These are phyloP conservation scores for Termitomyces sp. DNA, from an alignment of 768 basidiomycete species.

Conservation along the genomic window DNA sequence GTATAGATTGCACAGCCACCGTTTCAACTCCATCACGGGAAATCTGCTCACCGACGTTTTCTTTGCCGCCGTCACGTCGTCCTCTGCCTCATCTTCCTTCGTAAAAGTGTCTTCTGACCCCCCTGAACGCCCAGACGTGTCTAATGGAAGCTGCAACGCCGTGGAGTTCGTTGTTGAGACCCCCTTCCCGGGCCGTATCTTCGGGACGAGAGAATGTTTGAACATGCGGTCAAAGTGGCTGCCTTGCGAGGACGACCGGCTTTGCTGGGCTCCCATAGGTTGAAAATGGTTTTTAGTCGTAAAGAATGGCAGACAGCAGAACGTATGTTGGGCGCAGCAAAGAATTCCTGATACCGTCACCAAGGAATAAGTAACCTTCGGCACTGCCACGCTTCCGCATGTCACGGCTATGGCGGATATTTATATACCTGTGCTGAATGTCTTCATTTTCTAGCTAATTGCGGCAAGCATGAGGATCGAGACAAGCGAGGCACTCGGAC, in stretches of 20 bases:
- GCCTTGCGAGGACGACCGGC: constrained; percentile 20
- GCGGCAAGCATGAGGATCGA: constrained; percentile 8
- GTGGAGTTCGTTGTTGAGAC: constrained; percentile 7
- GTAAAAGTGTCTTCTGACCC: neutral
- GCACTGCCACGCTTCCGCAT: constrained; percentile 9
- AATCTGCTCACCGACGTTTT: constrained; percentile 8
- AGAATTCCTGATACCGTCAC: neutral
- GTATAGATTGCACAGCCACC: constrained; percentile 20
- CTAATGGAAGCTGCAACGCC: neutral
- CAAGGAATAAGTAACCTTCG: neutral
- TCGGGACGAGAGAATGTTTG: constrained; percentile 14
- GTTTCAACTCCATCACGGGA: constrained; percentile 8
- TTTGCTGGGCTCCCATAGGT: constrained; percentile 34
- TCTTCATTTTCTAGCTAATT: constrained; percentile 1
- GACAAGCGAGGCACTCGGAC: neutral
- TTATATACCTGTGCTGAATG: neutral
- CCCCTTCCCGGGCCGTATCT: constrained; percentile 8
- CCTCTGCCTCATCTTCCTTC: neutral
- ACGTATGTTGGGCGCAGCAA: neutral
- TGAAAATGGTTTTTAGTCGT: neutral
- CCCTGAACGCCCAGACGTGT: neutral
- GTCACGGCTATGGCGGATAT: neutral
- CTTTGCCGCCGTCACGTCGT: neutral
- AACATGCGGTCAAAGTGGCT: constrained; percentile 21
- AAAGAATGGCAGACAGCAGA: neutral